Percentiles rank a stretch among this genome's conserved stretches.
Evolutionary conservation across 331 rosid genomes (phyloP).

Genomic region (Dryas integrifolia): DNA sequence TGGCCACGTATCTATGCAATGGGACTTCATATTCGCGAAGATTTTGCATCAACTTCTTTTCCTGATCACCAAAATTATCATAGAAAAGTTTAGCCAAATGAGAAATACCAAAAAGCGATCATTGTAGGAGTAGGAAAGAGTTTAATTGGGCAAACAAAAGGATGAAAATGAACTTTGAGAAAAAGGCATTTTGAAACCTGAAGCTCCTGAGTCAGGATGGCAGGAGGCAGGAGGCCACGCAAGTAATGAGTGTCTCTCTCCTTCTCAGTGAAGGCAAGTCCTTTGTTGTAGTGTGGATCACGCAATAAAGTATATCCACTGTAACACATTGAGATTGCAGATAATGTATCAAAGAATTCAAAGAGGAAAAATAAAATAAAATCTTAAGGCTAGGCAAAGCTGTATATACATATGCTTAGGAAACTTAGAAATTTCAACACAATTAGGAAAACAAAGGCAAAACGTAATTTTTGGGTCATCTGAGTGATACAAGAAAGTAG

Average conservation of each 20-base stretch:
- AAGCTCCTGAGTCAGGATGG: slow-evolving; percentile 60
- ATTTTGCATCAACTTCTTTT: slow-evolving; percentile 62
- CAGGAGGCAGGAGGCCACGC: slow-evolving; percentile 91
- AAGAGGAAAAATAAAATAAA: background rate
- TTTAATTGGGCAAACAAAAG: background rate
- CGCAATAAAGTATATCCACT: slow-evolving; percentile 81
- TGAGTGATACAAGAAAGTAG: too few species aligned
- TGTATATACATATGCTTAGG: too few species aligned
- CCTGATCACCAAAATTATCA: slow-evolving; percentile 39
- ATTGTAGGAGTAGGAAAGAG: too few species aligned
- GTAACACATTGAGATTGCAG: slow-evolving; percentile 17
- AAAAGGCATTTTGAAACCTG: slow-evolving; percentile 47
- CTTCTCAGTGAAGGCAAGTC: slow-evolving; percentile 80
- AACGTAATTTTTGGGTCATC: too few species aligned
- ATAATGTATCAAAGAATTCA: slow-evolving; percentile 1
- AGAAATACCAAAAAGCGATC: background rate
- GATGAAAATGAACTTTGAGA: background rate
- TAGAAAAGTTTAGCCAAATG: background rate
- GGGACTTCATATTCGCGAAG: slow-evolving; percentile 83
- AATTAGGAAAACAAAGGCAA: too few species aligned
- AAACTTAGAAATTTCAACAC: too few species aligned
- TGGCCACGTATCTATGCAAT: slow-evolving; percentile 69
- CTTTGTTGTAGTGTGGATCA: slow-evolving; percentile 93
- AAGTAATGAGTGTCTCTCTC: slow-evolving; percentile 97
- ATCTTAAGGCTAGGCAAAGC: background rate